phyloP scores from a whole-genome alignment of 2,329 filamentous ascomycete genomes.

The Fusarium concolor region DNA sequence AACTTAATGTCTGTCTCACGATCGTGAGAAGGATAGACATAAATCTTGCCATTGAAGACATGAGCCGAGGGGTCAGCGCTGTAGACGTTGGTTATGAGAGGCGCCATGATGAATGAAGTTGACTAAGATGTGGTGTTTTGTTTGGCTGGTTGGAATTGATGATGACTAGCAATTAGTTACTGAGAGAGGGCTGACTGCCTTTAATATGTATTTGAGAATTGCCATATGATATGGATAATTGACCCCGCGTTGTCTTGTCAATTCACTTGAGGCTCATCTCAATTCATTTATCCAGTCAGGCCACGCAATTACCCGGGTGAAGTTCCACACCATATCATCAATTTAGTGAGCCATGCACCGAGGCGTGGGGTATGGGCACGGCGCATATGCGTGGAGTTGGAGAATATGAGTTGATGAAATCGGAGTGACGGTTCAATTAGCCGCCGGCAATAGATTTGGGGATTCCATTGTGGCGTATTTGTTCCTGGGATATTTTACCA shows the following conservation, averaged over 20 bases:
- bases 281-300: slow-evolving; percentile 41
- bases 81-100: slow-evolving; percentile 80
- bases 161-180: not conserved
- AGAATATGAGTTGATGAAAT: slow-evolving; percentile 20
- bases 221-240: slow-evolving; percentile 15
- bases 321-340: slow-evolving; percentile 27
- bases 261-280: slow-evolving; percentile 27
- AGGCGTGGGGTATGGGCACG: not conserved
- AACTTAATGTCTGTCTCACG: slow-evolving; percentile 78
- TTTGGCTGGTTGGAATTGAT: not conserved
- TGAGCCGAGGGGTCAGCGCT: slow-evolving; percentile 85
- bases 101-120: slow-evolving; percentile 53
- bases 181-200: not conserved
- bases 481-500: slow-evolving; percentile 1
- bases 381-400: not conserved
- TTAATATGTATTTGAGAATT: slow-evolving; percentile 15
- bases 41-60: slow-evolving; percentile 79
- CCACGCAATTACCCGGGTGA: slow-evolving; percentile 39
- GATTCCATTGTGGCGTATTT: not conserved
- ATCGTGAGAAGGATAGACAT: slow-evolving; percentile 86
- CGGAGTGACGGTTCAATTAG: slow-evolving; percentile 30
- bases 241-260: slow-evolving; percentile 35
- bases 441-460: slow-evolving; percentile 16
- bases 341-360: slow-evolving; percentile 5
- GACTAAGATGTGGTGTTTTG: not conserved